Conservation (phyloP, 1,284 basidiomycete species). For the Ustilago tritici region DNA sequence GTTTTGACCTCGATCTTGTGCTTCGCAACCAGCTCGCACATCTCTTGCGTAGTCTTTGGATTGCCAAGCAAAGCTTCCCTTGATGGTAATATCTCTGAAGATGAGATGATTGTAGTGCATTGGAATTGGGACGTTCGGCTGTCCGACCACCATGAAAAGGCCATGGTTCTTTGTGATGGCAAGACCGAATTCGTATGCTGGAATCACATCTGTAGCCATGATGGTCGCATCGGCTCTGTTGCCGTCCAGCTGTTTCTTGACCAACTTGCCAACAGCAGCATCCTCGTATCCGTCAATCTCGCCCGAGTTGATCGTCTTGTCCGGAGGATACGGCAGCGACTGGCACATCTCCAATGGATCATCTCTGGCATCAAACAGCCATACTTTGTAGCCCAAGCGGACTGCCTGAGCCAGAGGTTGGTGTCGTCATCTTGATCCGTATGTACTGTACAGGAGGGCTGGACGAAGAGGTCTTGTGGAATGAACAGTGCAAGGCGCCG, state of each 20-base stretch:
- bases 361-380: constrained; percentile 59
- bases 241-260: constrained; percentile 25
- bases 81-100: constrained; percentile 55
- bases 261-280: constrained; percentile 16
- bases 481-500: not conserved
- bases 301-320: constrained; percentile 42
- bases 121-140: constrained; percentile 47
- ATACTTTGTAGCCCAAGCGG: constrained; percentile 67
- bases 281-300: constrained; percentile 32
- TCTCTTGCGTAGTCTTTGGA: constrained; percentile 40
- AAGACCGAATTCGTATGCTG: constrained; percentile 39
- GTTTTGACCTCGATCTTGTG: constrained; percentile 45
- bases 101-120: constrained; percentile 51
- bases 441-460: not conserved
- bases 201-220: constrained; percentile 47
- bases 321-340: constrained; percentile 41
- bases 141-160: constrained; percentile 50
- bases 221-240: constrained; percentile 44
- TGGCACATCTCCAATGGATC: constrained; percentile 32
- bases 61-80: constrained; percentile 53
- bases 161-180: constrained; percentile 51
- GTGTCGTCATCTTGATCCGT: not conserved
- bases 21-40: constrained; percentile 53
- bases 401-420: constrained; percentile 22
- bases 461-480: not conserved